Percentiles rank a stretch among this genome's conserved stretches.
Conservation (phyloP, 305 asterid genomes). For the Ilex paraguariensis region DNA sequence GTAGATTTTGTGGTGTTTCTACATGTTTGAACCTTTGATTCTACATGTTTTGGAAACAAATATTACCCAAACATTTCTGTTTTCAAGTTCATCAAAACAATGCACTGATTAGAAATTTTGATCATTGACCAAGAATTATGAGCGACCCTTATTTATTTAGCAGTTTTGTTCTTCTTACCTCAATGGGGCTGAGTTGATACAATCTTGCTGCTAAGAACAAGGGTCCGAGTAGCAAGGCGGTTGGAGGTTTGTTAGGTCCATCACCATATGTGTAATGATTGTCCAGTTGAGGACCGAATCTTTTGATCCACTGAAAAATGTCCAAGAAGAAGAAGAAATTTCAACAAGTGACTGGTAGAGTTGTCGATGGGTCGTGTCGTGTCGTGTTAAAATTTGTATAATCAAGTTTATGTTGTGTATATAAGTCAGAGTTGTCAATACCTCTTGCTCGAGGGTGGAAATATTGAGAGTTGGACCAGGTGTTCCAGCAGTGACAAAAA, state of each 20-base stretch:
- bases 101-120: too few species aligned
- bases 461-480: constrained; percentile 11
- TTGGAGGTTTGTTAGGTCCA: constrained; percentile 16
- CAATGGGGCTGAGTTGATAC: constrained; percentile 6
- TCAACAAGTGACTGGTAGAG: too few species aligned
- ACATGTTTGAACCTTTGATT: too few species aligned
- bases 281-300: constrained; percentile 1
- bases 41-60: too few species aligned
- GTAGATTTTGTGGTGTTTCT: too few species aligned
- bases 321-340: too few species aligned
- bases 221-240: not conserved
- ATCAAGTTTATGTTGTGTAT: not conserved
- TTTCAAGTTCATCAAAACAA: too few species aligned
- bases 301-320: not conserved
- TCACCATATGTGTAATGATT: not conserved
- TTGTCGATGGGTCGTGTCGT: not conserved
- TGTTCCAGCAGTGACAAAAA: constrained; percentile 19
- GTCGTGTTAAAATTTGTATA: not conserved
- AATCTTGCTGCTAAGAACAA: constrained; percentile 2
- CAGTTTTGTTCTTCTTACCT: not conserved
- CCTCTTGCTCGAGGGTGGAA: constrained; percentile 6
- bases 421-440: not conserved
- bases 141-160: too few species aligned
- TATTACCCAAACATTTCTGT: too few species aligned
- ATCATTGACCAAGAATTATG: too few species aligned